These are phyloP conservation scores for Tulasnella sp. DNA, from an alignment of 768 basidiomycete genomes.

Conservation along the genomic window DNA sequence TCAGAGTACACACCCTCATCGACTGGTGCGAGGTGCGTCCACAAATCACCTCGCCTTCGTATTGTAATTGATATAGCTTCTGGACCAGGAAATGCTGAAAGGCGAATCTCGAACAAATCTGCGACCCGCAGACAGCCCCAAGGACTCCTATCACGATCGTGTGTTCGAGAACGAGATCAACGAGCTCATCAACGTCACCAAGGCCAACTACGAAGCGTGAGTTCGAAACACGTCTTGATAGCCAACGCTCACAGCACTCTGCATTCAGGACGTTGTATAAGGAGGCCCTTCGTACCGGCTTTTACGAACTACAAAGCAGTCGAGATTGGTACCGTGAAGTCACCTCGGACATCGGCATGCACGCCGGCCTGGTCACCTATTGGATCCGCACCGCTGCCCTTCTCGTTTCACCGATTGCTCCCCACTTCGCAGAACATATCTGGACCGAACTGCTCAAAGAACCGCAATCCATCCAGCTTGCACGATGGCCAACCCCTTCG, in stretches of 20 bases:
- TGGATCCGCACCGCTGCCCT: slow-evolving; percentile 78
- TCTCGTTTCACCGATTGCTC: slow-evolving; percentile 74
- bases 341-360: slow-evolving; percentile 71
- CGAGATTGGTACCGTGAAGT: slow-evolving; percentile 97
- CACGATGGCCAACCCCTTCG: slow-evolving; percentile 65
- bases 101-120: slow-evolving; percentile 45
- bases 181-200: slow-evolving; percentile 68
- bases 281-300: slow-evolving; percentile 86
- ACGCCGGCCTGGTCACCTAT: slow-evolving; percentile 68
- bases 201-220: slow-evolving; percentile 70
- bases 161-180: slow-evolving; percentile 89
- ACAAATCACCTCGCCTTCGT: neutral
- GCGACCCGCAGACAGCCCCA: slow-evolving; percentile 46
- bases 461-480: slow-evolving; percentile 63
- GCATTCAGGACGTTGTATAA: slow-evolving; percentile 79
- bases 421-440: slow-evolving; percentile 89
- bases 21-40: slow-evolving; percentile 73
- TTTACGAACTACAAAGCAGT: slow-evolving; percentile 84
- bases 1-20: slow-evolving; percentile 81
- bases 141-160: slow-evolving; percentile 67
- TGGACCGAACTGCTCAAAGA: slow-evolving; percentile 66
- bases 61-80: neutral
- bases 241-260: neutral
- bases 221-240: slow-evolving; percentile 24
- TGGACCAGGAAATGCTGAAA: slow-evolving; percentile 61